phyloP scores from a whole-genome alignment of 2,329 filamentous ascomycete species.

The Hypocreales sp. region DNA sequence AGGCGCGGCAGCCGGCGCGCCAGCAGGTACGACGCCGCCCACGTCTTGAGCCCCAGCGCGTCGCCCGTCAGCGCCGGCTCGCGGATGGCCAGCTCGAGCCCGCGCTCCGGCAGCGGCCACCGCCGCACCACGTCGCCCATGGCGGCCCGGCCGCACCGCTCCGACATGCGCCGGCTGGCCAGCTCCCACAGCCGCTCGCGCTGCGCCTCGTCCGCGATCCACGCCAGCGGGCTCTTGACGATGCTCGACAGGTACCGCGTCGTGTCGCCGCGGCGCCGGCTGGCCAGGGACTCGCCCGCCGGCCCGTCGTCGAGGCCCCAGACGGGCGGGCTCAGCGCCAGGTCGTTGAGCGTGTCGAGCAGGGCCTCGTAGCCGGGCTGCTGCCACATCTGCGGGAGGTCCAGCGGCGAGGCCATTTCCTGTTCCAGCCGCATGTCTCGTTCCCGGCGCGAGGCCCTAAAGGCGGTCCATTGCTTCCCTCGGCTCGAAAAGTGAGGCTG shows the following conservation, averaged over 20 bases:
- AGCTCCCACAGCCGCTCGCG: constrained; percentile 61
- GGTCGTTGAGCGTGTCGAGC: constrained; percentile 45
- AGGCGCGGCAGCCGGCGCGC: constrained; percentile 51
- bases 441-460: no score
- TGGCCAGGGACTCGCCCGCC: constrained; percentile 23
- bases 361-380: constrained; percentile 53
- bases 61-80: constrained; percentile 84
- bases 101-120: constrained; percentile 27
- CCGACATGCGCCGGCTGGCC: constrained; percentile 66
- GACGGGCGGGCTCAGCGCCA: constrained; percentile 51
- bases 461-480: no score
- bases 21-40: constrained; percentile 81
- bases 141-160: constrained; percentile 61
- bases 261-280: constrained; percentile 31
- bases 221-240: constrained; percentile 49
- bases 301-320: constrained; percentile 40
- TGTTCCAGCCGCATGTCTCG: no score
- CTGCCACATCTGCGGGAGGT: constrained; percentile 72
- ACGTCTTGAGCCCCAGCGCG: constrained; percentile 84
- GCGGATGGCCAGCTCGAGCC: constrained; percentile 50
- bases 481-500: no score
- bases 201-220: constrained; percentile 51
- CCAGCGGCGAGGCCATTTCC: constrained; percentile 25
- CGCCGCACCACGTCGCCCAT: constrained; percentile 41
- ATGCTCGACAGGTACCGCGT: constrained; percentile 54